Evolutionary conservation across 2,329 filamentous ascomycete species (phyloP).

Genomic region (Dryadomyces sulphureus): DNA sequence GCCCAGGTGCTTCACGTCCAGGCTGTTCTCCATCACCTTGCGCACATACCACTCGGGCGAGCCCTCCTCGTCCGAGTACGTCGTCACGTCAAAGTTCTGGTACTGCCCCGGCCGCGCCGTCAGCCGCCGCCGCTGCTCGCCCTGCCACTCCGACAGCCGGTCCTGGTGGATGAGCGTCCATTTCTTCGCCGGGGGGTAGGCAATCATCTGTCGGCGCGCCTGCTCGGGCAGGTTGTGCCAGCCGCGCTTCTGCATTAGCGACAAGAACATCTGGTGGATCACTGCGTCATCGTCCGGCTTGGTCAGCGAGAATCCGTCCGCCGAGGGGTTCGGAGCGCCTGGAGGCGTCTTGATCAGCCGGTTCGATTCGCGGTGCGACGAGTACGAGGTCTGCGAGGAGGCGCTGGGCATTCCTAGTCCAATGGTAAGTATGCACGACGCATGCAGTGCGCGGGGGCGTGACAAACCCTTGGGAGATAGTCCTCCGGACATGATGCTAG

Average conservation of each 20-base stretch:
- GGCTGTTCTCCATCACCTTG: constrained; percentile 89
- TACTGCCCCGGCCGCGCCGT: constrained; percentile 60
- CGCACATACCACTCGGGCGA: constrained; percentile 97
- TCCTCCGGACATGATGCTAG: constrained; percentile 41
- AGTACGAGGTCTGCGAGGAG: constrained; percentile 40
- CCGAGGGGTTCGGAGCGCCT: constrained; percentile 16
- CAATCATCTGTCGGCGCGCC: constrained; percentile 87
- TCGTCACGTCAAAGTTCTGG: constrained; percentile 53
- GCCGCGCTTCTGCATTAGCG: constrained; percentile 92
- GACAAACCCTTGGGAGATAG: neutral
- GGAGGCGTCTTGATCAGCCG: constrained; percentile 39
- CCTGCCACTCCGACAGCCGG: constrained; percentile 81
- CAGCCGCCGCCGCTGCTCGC: constrained; percentile 76
- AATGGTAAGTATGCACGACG: neutral
- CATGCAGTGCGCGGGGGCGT: too few species aligned
- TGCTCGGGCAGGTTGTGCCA: constrained; percentile 96
- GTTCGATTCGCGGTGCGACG: constrained; percentile 39
- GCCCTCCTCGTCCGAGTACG: constrained; percentile 81
- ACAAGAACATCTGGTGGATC: constrained; percentile 81
- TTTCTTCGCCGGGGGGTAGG: constrained; percentile 87
- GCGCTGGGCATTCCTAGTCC: constrained; percentile 35
- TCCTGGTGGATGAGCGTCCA: constrained; percentile 97
- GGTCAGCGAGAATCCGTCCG: constrained; percentile 45
- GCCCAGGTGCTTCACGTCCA: constrained; percentile 80
- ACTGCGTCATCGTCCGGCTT: constrained; percentile 68